Percentiles rank a stretch among this genome's conserved stretches.
Conservation (phyloP, 345 rosid species). For the Sapria himalayana region DNA sequence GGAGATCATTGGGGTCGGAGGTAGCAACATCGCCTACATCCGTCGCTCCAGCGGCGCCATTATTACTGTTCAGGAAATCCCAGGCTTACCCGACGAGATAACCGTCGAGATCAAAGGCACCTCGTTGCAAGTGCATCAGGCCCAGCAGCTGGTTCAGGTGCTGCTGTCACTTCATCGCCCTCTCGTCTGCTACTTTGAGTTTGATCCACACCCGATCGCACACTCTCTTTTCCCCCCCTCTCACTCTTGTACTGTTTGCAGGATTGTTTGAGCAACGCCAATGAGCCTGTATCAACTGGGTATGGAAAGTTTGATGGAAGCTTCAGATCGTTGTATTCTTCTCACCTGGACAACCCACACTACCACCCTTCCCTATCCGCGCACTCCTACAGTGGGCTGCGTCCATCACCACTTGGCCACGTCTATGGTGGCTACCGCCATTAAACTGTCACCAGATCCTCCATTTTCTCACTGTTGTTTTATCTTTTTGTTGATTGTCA, state of each 20-base stretch:
- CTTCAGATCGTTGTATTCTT: slow-evolving; percentile 16
- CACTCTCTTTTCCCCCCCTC: neutral
- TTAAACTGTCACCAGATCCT: no score
- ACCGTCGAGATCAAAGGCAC: slow-evolving; percentile 73
- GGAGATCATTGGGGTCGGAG: slow-evolving; percentile 63
- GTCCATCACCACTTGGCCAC: no score
- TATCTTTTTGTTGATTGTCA: no score
- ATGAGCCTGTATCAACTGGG: slow-evolving; percentile 16
- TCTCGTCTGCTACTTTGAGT: no score
- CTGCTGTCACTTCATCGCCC: no score
- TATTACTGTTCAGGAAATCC: slow-evolving; percentile 50
- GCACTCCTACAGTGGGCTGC: slow-evolving; percentile 15
- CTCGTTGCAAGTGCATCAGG: slow-evolving; percentile 47
- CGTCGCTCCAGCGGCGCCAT: slow-evolving; percentile 55
- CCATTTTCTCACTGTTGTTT: no score
- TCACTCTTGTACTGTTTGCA: no score
- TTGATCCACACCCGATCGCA: neutral
- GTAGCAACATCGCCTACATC: slow-evolving; percentile 53
- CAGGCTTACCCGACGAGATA: slow-evolving; percentile 42
- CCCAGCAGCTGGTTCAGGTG: slow-evolving; percentile 70
- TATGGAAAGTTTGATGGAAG: slow-evolving; percentile 18
- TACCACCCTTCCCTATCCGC: slow-evolving; percentile 12
- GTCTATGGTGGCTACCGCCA: no score
- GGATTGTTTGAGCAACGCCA: slow-evolving; percentile 24
- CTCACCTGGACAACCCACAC: slow-evolving; percentile 11